Evolutionary conservation across 768 basidiomycete species (phyloP).

Genomic region (Rhizopogon vesiculosus): DNA sequence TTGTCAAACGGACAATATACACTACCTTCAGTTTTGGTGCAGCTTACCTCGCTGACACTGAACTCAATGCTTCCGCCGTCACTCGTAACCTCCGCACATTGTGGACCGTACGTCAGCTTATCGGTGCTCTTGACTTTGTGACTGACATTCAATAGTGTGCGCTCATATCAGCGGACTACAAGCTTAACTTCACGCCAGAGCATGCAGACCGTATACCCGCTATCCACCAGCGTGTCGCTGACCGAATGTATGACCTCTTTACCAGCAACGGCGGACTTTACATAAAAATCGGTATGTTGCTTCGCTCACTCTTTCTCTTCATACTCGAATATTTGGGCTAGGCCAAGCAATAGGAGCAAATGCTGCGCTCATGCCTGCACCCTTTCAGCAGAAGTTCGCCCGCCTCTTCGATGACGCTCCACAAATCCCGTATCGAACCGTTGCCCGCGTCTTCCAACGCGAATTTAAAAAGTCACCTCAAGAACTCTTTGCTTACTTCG

Average conservation of each 20-base stretch:
- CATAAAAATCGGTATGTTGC: constrained; percentile 66
- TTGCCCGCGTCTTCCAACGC: constrained; percentile 59
- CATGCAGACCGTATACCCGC: constrained; percentile 71
- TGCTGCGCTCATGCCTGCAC: constrained; percentile 76
- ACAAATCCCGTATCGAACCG: constrained; percentile 67
- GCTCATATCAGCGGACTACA: constrained; percentile 76
- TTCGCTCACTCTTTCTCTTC: constrained; percentile 6
- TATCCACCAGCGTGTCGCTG: constrained; percentile 81
- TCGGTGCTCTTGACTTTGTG: constrained; percentile 4
- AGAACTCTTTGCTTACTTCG: constrained; percentile 77
- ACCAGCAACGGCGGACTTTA: constrained; percentile 82
- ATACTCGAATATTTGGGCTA: constrained; percentile 6
- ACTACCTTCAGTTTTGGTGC: constrained; percentile 21
- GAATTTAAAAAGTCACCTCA: constrained; percentile 68
- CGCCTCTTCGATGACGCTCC: constrained; percentile 88
- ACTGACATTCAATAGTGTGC: constrained; percentile 44
- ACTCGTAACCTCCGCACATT: constrained; percentile 43
- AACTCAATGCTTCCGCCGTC: constrained; percentile 46
- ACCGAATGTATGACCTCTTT: constrained; percentile 70
- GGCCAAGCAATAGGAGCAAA: constrained; percentile 84
- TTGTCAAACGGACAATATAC: constrained; percentile 19
- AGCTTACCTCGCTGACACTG: constrained; percentile 35
- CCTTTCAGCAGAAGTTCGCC: constrained; percentile 79
- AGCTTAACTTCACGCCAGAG: constrained; percentile 76
- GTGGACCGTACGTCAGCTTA: constrained; percentile 34